Base-by-base conservation (phyloP, 306 rosid species). In the Acmispon strigosus region DNA sequence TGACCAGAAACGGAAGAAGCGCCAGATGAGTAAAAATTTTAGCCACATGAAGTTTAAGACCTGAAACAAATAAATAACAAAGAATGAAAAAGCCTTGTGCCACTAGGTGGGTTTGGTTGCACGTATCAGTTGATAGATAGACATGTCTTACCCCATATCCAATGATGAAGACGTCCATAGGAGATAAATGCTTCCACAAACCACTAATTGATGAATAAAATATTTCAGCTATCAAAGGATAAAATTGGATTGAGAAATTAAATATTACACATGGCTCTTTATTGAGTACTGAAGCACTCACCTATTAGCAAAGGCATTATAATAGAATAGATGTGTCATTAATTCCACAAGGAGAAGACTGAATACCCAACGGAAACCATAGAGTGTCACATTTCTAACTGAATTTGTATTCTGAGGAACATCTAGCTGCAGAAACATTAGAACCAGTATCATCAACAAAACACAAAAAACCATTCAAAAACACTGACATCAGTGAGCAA, bases 31-130 rank as follows among this genome's bases (percentile, higher is more conserved):
- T 52, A 86, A 83, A 76, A 94, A 94, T 79, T 89, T 94, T 9
- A 94, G 86, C 98, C 98, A 90, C 97, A 89, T 94, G 82, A 94
- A 94, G 80, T 81, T 94, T 65, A 94, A 82, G 78, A 94, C 98
- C 96, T 94, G 85, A 47, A 76, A 86, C 74, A 77, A 27, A 59
- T 73, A 36, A 72, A 72, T 44, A 29, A 69, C 5, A 80, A 52
- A 76, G 14, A 63, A 50, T 63, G 44, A 32, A 70, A 17, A 54
- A 62, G 56, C 27, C 57, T 43, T 64, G 56, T 55, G 53, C 51
- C 74, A 72, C 32, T 17, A 7, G 43, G 34, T 78, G 70, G 50
- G 56, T 57, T 55, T 47, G 69, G 48, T 37, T 47, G 24, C 36
- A 49, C 56, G 55, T 19, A 63, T 55, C 17, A 10, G 66, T 37